A percentile compares a stretch with the other conserved stretches of the same genome.
Evolutionary conservation across 225 moss, liverwort and hornwort genomes (phyloP).

Genomic region (Bryoerythrophyllum caledonicum): DNA sequence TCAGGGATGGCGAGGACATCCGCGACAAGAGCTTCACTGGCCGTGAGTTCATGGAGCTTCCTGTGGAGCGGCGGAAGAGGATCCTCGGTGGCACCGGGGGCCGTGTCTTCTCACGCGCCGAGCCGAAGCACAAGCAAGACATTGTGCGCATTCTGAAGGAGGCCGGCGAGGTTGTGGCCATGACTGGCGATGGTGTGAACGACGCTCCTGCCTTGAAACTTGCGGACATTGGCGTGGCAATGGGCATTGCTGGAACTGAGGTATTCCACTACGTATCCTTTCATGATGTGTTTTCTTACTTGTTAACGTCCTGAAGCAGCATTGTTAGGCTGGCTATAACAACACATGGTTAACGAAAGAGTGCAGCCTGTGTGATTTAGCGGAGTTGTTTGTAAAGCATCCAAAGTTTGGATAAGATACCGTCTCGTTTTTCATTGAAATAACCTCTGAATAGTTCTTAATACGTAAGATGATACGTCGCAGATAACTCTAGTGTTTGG

Average conservation of each 20-base stretch:
- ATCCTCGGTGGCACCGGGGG: conserved; percentile 76
- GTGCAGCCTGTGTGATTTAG: not conserved
- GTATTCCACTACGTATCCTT: conserved; percentile 24
- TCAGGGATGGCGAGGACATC: conserved; percentile 70
- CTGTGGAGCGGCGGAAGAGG: conserved; percentile 54
- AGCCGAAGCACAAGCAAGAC: conserved; percentile 94
- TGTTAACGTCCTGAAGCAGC: not conserved
- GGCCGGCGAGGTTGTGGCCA: conserved; percentile 90
- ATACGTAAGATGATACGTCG: too few relatives aligned
- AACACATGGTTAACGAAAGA: not conserved
- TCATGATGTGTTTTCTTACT: not conserved
- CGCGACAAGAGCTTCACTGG: conserved; percentile 78
- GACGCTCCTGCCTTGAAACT: conserved; percentile 97
- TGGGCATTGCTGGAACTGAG: conserved; percentile 99
- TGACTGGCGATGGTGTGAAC: conserved; percentile 99
- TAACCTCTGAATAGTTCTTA: too few relatives aligned
- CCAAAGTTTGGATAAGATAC: too few relatives aligned
- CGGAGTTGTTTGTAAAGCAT: too few relatives aligned
- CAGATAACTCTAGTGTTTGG: not conserved
- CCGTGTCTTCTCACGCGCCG: conserved; percentile 93
- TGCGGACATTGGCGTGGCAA: conserved; percentile 93
- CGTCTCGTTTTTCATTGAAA: too few relatives aligned
- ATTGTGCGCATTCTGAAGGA: conserved; percentile 89
- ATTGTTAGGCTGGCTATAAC: not conserved
- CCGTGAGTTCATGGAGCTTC: conserved; percentile 80